Percentiles rank a stretch among this genome's conserved stretches.
Conservation (phyloP, 1,284 basidiomycete species). For the Psilocybe mexicana region DNA sequence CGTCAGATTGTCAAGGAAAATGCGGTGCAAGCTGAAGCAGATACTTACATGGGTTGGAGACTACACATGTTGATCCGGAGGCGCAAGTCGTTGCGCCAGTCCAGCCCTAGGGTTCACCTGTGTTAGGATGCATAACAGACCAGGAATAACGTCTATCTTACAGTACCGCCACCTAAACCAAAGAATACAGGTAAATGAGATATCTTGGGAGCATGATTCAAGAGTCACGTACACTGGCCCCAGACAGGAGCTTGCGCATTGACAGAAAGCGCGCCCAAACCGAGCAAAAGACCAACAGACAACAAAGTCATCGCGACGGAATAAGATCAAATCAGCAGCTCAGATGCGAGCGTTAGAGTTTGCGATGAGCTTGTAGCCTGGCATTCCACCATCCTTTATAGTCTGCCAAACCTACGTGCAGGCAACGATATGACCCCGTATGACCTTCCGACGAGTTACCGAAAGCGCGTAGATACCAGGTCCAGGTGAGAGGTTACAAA, state of each 20-base stretch:
- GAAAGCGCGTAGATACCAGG: slow-evolving; percentile 1
- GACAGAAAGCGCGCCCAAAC: slow-evolving; percentile 17
- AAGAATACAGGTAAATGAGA: neutral
- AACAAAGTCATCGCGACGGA: slow-evolving; percentile 13
- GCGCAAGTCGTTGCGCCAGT: slow-evolving; percentile 42
- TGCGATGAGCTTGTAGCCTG: too few species aligned
- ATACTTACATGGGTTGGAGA: slow-evolving; percentile 28
- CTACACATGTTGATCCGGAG: slow-evolving; percentile 37
- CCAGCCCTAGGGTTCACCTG: slow-evolving; percentile 31
- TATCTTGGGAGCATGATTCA: neutral
- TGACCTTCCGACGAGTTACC: slow-evolving; percentile 16
- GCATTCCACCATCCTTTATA: neutral
- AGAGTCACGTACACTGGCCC: slow-evolving; percentile 20
- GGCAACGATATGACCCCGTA: neutral
- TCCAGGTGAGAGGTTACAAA: too few species aligned
- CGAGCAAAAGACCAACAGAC: slow-evolving; percentile 19
- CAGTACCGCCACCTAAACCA: slow-evolving; percentile 21
- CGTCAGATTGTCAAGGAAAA: neutral
- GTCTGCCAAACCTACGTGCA: neutral
- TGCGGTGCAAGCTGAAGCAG: neutral
- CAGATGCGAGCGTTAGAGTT: too few species aligned
- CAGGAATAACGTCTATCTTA: neutral
- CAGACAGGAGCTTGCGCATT: slow-evolving; percentile 26
- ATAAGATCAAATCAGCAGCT: neutral
- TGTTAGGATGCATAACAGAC: neutral